A percentile compares a stretch with the other conserved stretches of the same genome.
Evolutionary conservation across 495 filamentous ascomycete species (phyloP).

Genomic region (Bombardia bombarda): DNA sequence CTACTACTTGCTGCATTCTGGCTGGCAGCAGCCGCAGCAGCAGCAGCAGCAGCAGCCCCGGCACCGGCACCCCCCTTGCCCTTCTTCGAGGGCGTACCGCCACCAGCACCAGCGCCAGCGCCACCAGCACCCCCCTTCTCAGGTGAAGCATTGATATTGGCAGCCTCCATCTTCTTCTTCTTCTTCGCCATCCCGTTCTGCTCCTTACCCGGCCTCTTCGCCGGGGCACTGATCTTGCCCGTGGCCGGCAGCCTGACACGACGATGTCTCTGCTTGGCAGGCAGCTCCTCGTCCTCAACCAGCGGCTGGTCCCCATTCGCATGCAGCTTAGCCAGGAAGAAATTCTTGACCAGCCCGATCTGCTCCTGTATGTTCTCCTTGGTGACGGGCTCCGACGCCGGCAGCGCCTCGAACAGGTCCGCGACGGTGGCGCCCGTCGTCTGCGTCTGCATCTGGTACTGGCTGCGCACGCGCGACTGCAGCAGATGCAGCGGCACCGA

Average conservation of each 20-base stretch:
- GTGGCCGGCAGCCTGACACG: conserved; percentile 89
- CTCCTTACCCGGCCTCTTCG: conserved; percentile 76
- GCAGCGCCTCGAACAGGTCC: conserved; percentile 61
- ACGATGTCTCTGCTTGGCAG: conserved; percentile 82
- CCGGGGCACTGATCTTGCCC: conserved; percentile 85
- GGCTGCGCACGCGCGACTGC: conserved; percentile 78
- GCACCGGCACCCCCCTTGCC: conserved; percentile 23
- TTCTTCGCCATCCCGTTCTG: conserved; percentile 66
- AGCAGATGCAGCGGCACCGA: conserved; percentile 92
- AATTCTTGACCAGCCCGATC: conserved; percentile 78
- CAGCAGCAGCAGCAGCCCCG: no score
- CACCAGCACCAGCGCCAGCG: no score
- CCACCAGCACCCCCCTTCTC: no score
- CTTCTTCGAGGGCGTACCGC: conserved; percentile 33
- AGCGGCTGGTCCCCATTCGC: conserved; percentile 73
- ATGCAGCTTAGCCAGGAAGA: conserved; percentile 82
- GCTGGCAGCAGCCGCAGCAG: no score
- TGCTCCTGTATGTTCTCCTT: conserved; percentile 65
- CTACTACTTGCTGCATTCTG: no score
- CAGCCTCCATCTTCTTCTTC: conserved; percentile 53
- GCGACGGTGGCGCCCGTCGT: conserved; percentile 41
- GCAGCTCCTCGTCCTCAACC: conserved; percentile 91
- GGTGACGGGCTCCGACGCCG: conserved; percentile 72
- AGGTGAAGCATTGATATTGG: conserved; percentile 25
- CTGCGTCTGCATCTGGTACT: conserved; percentile 68